phyloP scores from a whole-genome alignment of 176 grass and related monocot species.

The Oryza coarctata region DNA sequence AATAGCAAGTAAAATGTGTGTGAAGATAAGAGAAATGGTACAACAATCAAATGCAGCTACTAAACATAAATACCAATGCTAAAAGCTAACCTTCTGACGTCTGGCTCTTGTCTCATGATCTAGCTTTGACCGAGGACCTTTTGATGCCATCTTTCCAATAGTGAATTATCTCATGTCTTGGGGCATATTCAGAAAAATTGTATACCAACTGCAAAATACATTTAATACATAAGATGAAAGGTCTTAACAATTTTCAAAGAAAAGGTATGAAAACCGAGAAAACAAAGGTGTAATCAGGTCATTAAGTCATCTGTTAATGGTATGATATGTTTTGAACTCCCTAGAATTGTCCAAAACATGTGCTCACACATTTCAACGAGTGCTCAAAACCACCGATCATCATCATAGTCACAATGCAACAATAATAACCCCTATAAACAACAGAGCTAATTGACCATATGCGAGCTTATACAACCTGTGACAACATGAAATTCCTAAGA shows the following conservation, averaged over 20 bases:
- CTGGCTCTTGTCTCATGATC: slow-evolving; percentile 94
- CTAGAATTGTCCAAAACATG: background rate
- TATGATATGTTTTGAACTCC: background rate
- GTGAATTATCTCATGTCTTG: slow-evolving; percentile 33
- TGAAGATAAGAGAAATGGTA: slow-evolving; percentile 22
- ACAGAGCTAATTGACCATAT: background rate
- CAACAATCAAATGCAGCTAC: slow-evolving; percentile 1
- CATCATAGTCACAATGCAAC: background rate
- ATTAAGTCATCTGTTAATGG: background rate
- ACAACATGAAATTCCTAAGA: background rate
- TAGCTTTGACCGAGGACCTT: slow-evolving; percentile 85
- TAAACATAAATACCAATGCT: slow-evolving; percentile 34
- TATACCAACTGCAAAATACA: slow-evolving; percentile 14
- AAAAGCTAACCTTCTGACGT: slow-evolving; percentile 84
- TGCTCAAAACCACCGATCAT: background rate
- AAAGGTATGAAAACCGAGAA: background rate
- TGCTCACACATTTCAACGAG: background rate
- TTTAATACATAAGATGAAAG: background rate
- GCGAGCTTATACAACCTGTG: background rate
- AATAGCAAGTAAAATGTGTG: background rate
- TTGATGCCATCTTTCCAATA: slow-evolving; percentile 82
- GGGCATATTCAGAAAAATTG: slow-evolving; percentile 13
- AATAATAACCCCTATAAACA: background rate
- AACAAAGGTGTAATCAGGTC: slow-evolving; percentile 8
- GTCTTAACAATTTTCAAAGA: background rate